Conservation (phyloP, 192 early-diverging fungal species). For the Umbelopsis sp. region DNA sequence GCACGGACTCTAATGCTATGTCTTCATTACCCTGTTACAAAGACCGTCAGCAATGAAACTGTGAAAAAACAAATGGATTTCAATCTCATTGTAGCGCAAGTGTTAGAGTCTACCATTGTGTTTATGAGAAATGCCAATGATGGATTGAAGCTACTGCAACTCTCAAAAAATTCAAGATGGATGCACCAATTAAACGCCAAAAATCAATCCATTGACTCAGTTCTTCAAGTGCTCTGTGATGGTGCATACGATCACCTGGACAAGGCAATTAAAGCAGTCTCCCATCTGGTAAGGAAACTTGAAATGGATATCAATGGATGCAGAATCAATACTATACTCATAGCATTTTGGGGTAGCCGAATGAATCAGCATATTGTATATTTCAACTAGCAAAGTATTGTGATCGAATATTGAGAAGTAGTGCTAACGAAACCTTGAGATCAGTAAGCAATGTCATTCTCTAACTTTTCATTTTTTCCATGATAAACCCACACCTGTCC, state of each 20-base stretch:
- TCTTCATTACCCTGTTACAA: no score
- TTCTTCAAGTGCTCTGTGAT: not conserved
- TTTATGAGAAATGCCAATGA: not conserved
- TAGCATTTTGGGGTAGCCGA: constrained; percentile 5
- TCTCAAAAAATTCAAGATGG: not conserved
- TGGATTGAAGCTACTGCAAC: not conserved
- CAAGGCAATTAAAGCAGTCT: not conserved
- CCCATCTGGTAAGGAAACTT: not conserved
- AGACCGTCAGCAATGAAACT: not conserved
- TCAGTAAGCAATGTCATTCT: constrained; percentile 6
- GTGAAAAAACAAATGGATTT: not conserved
- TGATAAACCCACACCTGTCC: not conserved
- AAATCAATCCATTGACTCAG: not conserved
- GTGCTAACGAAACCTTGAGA: constrained; percentile 25
- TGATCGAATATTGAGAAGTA: constrained; percentile 46
- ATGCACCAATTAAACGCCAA: not conserved
- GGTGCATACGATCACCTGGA: not conserved
- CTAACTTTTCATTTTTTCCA: no score
- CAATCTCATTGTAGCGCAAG: not conserved
- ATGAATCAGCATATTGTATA: constrained; percentile 21
- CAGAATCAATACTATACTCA: not conserved
- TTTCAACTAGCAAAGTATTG: constrained; percentile 51
- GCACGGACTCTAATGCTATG: not conserved
- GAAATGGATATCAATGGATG: not conserved
- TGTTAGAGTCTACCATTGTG: not conserved